Conservation (phyloP, 2,329 filamentous ascomycete genomes). For the Rhexocercosporidium sp. region DNA sequence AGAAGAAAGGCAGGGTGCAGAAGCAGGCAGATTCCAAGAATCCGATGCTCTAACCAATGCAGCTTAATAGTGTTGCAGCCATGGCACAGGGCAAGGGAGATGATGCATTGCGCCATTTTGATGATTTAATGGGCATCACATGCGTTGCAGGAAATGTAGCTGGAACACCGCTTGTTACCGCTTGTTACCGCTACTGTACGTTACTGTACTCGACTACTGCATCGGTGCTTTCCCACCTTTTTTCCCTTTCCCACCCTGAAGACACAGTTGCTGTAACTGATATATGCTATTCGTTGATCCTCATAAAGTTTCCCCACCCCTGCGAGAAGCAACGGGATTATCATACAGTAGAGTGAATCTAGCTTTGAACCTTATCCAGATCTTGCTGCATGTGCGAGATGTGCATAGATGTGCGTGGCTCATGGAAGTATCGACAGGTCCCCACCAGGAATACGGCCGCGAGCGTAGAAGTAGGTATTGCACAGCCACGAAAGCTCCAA, state of each 20-base stretch:
- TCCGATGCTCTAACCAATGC: neutral
- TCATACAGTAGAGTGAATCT: no score
- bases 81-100: neutral
- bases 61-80: neutral
- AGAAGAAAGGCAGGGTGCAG: neutral
- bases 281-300: constrained; percentile 5
- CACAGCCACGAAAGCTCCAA: neutral
- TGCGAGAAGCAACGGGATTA: neutral
- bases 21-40: neutral
- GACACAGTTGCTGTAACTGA: constrained; percentile 2
- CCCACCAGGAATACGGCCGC: neutral
- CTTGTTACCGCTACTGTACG: no score
- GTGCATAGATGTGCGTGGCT: neutral
- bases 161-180: neutral
- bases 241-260: neutral
- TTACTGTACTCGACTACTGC: no score
- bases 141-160: neutral
- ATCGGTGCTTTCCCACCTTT: neutral
- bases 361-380: constrained; percentile 1
- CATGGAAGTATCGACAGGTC: no score
- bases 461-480: neutral
- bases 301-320: neutral
- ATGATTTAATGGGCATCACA: constrained; percentile 14
- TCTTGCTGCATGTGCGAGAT: neutral
- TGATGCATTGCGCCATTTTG: constrained; percentile 3